Conservation (phyloP, 2,329 filamentous ascomycete genomes). For the Talaromyces sp. region DNA sequence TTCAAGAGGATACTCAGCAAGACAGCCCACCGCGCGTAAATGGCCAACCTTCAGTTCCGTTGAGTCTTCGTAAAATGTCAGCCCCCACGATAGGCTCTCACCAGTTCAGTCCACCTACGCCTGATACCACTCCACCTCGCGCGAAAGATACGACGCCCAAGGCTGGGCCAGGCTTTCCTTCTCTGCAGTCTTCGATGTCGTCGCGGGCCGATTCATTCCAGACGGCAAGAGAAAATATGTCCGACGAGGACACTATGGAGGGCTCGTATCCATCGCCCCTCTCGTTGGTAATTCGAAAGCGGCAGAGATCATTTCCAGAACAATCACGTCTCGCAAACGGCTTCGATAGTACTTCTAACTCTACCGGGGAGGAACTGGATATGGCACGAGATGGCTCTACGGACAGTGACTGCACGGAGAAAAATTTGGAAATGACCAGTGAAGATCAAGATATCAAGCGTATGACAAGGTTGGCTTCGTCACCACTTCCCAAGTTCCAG, state of each 20-base stretch:
- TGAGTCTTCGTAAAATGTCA: slow-evolving; percentile 19
- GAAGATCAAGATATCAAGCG: slow-evolving; percentile 1
- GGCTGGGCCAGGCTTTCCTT: slow-evolving; percentile 47
- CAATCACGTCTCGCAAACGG: slow-evolving; percentile 26
- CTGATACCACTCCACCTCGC: slow-evolving; percentile 68
- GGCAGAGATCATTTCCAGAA: slow-evolving; percentile 23
- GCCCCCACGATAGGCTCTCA: slow-evolving; percentile 54
- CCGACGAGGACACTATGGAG: slow-evolving; percentile 55
- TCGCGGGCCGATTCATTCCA: slow-evolving; percentile 66
- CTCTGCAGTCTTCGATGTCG: slow-evolving; percentile 48
- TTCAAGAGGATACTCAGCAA: slow-evolving; percentile 15
- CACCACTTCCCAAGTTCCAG: slow-evolving; percentile 1
- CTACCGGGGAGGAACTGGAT: neutral
- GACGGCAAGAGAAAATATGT: slow-evolving; percentile 62
- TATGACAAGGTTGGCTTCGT: neutral
- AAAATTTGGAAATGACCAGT: slow-evolving; percentile 16
- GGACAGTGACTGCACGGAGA: neutral
- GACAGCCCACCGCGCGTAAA: slow-evolving; percentile 4
- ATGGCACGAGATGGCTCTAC: no score
- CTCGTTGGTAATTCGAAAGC: slow-evolving; percentile 21
- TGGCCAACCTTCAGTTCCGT: slow-evolving; percentile 17
- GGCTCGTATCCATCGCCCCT: slow-evolving; percentile 20
- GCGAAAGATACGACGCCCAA: slow-evolving; percentile 29
- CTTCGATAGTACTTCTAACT: slow-evolving; percentile 33
- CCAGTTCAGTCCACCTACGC: slow-evolving; percentile 65